Evolutionary conservation across 371 early-diverging fungal species (phyloP).

Genomic region (Rhizomucor pusillus): DNA sequence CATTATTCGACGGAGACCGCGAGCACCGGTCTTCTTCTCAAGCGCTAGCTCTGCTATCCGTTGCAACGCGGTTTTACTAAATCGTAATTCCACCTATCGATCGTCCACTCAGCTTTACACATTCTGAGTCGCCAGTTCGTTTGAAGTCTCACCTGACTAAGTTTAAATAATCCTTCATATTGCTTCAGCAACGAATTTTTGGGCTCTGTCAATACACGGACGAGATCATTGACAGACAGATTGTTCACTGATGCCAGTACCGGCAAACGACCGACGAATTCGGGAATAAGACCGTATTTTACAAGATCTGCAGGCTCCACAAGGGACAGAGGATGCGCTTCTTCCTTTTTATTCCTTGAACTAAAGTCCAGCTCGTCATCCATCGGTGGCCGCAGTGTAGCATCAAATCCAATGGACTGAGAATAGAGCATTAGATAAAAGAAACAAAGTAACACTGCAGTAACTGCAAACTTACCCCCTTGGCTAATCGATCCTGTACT

Average conservation of each 20-base stretch:
- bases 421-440: neutral
- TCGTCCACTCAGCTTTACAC: no score
- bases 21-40: conserved; percentile 85
- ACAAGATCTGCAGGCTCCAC: conserved; percentile 82
- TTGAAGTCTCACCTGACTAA: conserved; percentile 48
- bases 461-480: conserved; percentile 50
- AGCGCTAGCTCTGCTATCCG: conserved; percentile 74
- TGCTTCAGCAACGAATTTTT: conserved; percentile 83
- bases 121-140: no score
- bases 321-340: conserved; percentile 37
- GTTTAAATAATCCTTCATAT: conserved; percentile 72
- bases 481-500: conserved; percentile 72
- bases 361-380: conserved; percentile 4
- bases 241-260: conserved; percentile 82
- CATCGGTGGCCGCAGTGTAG: conserved; percentile 38
- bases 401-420: conserved; percentile 76
- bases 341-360: conserved; percentile 4
- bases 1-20: conserved; percentile 86
- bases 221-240: conserved; percentile 67
- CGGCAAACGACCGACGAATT: conserved; percentile 88
- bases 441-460: neutral
- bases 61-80: conserved; percentile 69
- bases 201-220: conserved; percentile 81
- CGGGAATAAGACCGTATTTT: conserved; percentile 88
- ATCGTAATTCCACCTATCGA: conserved; percentile 55